Evolutionary conservation across 2,329 filamentous ascomycete species (phyloP), one percentile per base, ranked within the genome.

Genomic region (Daldinia sp.): DNA sequence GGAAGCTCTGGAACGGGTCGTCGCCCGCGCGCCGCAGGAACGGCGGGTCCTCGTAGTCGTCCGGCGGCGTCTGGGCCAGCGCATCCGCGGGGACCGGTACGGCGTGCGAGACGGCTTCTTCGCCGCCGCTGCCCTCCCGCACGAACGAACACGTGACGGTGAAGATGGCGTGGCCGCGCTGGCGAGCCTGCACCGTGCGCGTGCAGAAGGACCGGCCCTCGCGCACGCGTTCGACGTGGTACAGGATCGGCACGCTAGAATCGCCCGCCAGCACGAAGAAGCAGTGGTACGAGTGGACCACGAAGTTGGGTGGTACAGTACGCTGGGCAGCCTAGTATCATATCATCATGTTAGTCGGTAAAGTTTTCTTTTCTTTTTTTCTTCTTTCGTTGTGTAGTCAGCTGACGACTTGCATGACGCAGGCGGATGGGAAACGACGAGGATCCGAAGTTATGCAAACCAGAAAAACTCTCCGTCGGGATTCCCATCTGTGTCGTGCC

Each of bases 241-340:
- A 98, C 69, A 98, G 86, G 72, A 98, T 92, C 35, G 96, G 95
- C 18, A 96, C 91, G 67, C 92, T 89, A 12, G 89, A 86, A 77
- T 95, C 92, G 30, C 96, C 96, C 4, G 95, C 94, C 1, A 98
- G 89, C 37, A 99, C 90, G 80, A 99, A 99, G 84, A 98, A 99
- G 87, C 96, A 98, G 86, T 99, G 96, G 92, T 97, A 98, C 78
- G 92, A 95, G 84, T 99, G 96, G 56, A 96, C 89, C 67, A 90
- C 88, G 81, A 97, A 98, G 78, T 92, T 86, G 28, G 84, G 79
- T 0, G 92, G 91, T 1, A 99, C 93, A 7, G 96, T 99, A 77
- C 90, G 89, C 80, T 97, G 94, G 26, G 93, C 96, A 1, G 96
- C 93, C 51, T 92, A 56, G 33, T 23, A 13, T 26, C 30, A 10